Evolutionary conservation across 2,329 filamentous ascomycete species (phyloP), one percentile per base, ranked within the genome.

Genomic region (Aspergillus melleus): DNA sequence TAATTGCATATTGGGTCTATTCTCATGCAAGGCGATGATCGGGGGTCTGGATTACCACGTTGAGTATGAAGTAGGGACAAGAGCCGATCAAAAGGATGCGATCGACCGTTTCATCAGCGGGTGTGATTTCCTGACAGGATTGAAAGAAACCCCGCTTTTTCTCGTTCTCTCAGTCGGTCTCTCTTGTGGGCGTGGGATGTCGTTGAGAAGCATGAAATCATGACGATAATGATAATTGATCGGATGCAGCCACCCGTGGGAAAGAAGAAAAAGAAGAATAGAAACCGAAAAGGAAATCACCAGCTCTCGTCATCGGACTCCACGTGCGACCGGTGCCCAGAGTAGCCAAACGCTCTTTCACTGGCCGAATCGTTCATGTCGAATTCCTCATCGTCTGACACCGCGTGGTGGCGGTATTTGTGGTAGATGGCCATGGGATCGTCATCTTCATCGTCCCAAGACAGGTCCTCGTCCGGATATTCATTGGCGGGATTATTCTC

Each of bases 401-500:
- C 68, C 22, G 64, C 70, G 47, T 74, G 73, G 56, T 70, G 68
- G 53, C 77, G 73, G 61, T 80, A 81, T 55, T 74, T 72, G 57
- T 70, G 70, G 60, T 77, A 77, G 19, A 73, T 68, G n/a, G 75
- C 71, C 44, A 70, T 66, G 1, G 70, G 70, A 54, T 77, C 73
- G 49, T 77, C 76, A 51, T 74, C 76, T 51, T 82, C 79, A 52
- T 82, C 80, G n/a, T 78, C 77, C 46, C 77, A 78, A 5, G 76
- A 77, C 32, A 80, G 69, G 54, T 82, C 80, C 60, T 82, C 80
- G 58, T 82, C 80, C 0, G 80, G 80, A 63, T 82, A 82, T 62
- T 82, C 80, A 65, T 82, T 82, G 52, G 77, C 77, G 26, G 79
- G 80, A 62, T 81, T 78, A 60, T 81, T 79, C 64, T 82, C 80